Conservation (phyloP, 2,329 filamentous ascomycete genomes). For the Fusarium phyllophilum region DNA sequence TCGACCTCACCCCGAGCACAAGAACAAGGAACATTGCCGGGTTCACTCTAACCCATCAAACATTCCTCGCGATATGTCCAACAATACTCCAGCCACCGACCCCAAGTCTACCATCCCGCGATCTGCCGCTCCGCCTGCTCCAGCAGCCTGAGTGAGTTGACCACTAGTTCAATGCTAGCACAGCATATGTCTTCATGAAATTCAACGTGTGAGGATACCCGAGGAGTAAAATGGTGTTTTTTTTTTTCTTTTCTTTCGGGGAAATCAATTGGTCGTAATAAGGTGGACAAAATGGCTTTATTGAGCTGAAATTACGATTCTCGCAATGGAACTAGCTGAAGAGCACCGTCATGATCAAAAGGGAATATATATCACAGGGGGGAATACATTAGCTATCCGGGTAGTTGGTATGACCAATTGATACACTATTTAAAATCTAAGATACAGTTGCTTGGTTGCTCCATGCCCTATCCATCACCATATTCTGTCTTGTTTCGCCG, state of each 20-base stretch:
- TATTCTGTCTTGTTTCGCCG: slow-evolving; percentile 8
- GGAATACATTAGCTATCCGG: slow-evolving; percentile 19
- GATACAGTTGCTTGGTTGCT: slow-evolving; percentile 40
- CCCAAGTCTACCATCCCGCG: slow-evolving; percentile 24
- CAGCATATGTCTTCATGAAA: not conserved
- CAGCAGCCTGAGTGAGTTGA: not conserved
- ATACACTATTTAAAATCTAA: slow-evolving; percentile 46
- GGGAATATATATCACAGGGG: not conserved
- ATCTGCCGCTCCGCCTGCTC: slow-evolving; percentile 12
- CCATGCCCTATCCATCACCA: slow-evolving; percentile 25
- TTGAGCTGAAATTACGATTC: not conserved
- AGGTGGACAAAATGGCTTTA: not conserved
- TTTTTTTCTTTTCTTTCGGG: not conserved
- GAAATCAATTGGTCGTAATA: not conserved
- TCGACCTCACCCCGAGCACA: slow-evolving; percentile 38
- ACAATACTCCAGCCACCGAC: slow-evolving; percentile 15
- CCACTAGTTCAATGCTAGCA: not conserved
- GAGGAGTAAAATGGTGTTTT: slow-evolving; percentile 25
- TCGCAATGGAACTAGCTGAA: not conserved
- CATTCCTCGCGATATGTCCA: slow-evolving; percentile 21
- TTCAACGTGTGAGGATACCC: slow-evolving; percentile 18
- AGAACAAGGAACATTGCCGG: slow-evolving; percentile 37
- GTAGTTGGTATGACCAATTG: slow-evolving; percentile 29
- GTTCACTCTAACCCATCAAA: slow-evolving; percentile 28
- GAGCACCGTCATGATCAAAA: not conserved